These are phyloP conservation scores for Suillus ampliporus DNA, from an alignment of 768 basidiomycete genomes.

Conservation along the genomic window DNA sequence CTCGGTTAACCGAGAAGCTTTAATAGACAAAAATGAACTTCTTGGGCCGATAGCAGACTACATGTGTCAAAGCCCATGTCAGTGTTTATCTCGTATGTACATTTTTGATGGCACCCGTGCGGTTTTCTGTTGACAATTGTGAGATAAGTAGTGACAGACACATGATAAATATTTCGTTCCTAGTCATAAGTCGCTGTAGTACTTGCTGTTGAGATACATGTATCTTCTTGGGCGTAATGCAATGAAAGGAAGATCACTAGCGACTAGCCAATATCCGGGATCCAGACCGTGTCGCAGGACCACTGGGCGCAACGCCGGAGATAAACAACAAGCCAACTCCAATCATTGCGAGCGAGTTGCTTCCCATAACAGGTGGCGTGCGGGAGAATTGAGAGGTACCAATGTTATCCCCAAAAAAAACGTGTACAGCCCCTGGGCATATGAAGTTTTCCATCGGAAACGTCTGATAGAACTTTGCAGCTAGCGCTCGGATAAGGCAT, in stretches of 20 bases:
- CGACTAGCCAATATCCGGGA: not conserved
- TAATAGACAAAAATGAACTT: not conserved
- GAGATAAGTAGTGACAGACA: slow-evolving; percentile 1
- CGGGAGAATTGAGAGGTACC: slow-evolving; percentile 16
- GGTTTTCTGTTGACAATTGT: slow-evolving; percentile 1
- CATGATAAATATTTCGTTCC: not conserved
- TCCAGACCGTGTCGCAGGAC: not conserved
- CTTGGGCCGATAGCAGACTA: slow-evolving; percentile 1
- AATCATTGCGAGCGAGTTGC: slow-evolving; percentile 10
- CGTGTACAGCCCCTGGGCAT: slow-evolving; percentile 5
- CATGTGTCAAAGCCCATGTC: not conserved
- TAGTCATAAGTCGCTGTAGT: not conserved
- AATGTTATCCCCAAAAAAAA: not conserved
- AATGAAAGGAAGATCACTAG: not conserved
- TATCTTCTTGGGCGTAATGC: not conserved
- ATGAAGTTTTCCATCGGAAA: slow-evolving; percentile 34
- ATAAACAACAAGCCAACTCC: slow-evolving; percentile 17
- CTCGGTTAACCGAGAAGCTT: slow-evolving; percentile 7
- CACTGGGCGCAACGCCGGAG: slow-evolving; percentile 11
- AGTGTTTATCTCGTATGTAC: not conserved
- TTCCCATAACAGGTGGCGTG: slow-evolving; percentile 15
- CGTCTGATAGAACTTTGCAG: slow-evolving; percentile 28
- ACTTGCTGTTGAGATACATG: not conserved
- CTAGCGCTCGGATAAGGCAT: slow-evolving; percentile 21
- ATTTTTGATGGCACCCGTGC: not conserved